Percentiles rank a stretch among this genome's conserved stretches.
Evolutionary conservation across 2,329 filamentous ascomycete species (phyloP).

Genomic region (Fusarium transvaalense): DNA sequence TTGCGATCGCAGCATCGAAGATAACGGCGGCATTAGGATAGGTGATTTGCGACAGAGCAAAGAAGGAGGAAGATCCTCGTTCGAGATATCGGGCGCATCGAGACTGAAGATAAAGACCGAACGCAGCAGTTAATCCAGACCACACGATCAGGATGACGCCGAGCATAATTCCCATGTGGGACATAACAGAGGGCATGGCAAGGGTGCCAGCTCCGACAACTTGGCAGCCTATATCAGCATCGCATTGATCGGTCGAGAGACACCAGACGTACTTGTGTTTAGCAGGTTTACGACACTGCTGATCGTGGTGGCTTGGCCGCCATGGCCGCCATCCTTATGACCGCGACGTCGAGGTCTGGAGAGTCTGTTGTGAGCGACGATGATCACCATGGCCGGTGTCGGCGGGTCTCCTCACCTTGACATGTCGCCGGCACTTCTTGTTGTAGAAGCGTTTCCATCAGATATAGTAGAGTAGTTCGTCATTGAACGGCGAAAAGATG

Average conservation of each 20-base stretch:
- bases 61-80: conserved; percentile 89
- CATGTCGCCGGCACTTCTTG: conserved; percentile 61
- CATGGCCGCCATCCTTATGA: conserved; percentile 75
- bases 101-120: conserved; percentile 94
- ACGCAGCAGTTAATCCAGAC: conserved; percentile 89
- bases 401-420: conserved; percentile 56
- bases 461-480: conserved; percentile 67
- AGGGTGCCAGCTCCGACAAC: conserved; percentile 94
- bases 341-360: conserved; percentile 69
- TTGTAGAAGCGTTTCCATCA: conserved; percentile 60
- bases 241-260: conserved; percentile 11
- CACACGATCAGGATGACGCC: conserved; percentile 88
- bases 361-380: conserved; percentile 28
- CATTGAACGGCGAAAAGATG: conserved; percentile 57
- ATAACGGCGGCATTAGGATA: conserved; percentile 96
- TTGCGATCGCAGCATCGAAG: conserved; percentile 94
- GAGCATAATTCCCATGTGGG: conserved; percentile 92
- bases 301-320: conserved; percentile 84
- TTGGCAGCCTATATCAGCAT: conserved; percentile 54
- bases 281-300: conserved; percentile 96
- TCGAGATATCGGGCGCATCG: conserved; percentile 94
- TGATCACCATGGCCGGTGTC: conserved; percentile 12
- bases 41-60: conserved; percentile 95
- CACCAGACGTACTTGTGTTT: conserved; percentile 81
- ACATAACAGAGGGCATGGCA: conserved; percentile 94